Conservation (phyloP, 768 basidiomycete genomes). For the Leccinum truebloodii region DNA sequence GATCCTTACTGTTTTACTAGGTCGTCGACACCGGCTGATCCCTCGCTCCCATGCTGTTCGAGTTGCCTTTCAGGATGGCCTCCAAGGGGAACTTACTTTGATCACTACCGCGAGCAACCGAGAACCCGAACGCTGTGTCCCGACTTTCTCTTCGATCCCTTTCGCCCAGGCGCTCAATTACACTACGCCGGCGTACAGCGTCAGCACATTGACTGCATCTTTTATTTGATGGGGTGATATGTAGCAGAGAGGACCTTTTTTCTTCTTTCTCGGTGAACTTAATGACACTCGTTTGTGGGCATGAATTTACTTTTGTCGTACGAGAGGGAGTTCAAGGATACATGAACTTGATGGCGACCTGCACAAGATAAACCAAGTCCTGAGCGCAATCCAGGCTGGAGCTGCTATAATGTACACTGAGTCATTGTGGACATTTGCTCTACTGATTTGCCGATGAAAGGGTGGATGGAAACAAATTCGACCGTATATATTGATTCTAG, state of each 20-base stretch:
- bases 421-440: neutral
- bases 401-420: neutral
- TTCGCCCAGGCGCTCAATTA: constrained; percentile 46
- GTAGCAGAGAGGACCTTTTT: neutral
- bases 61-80: constrained; percentile 52
- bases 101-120: neutral
- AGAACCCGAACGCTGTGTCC: neutral
- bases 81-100: constrained; percentile 6
- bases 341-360: neutral
- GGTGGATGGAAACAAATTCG: neutral
- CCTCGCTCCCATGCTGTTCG: constrained; percentile 45
- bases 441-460: neutral
- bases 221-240: neutral
- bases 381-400: no score
- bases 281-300: neutral
- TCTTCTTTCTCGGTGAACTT: neutral
- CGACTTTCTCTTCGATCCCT: neutral
- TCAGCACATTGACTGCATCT: constrained; percentile 29
- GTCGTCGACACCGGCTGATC: constrained; percentile 49
- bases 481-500: neutral
- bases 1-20: constrained; percentile 29
- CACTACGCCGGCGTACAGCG: constrained; percentile 47
- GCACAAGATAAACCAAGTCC: no score
- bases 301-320: neutral
- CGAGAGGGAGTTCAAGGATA: neutral